Evolutionary conservation across 2,329 filamentous ascomycete genomes (phyloP).

Genomic region (Aureobasidium sp.): DNA sequence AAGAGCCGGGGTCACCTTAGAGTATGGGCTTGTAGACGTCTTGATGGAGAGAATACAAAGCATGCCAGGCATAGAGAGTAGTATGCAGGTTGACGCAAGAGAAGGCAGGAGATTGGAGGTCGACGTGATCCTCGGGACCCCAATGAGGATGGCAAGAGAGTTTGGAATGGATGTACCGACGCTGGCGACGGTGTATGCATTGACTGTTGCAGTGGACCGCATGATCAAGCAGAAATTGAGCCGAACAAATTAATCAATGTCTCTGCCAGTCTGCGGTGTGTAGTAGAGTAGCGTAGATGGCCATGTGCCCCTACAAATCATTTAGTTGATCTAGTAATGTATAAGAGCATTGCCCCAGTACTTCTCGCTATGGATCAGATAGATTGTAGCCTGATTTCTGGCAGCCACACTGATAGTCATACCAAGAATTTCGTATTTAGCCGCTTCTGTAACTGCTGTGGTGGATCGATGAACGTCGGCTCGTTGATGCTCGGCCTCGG

Average conservation of each 20-base stretch:
- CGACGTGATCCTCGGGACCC: slow-evolving; percentile 38
- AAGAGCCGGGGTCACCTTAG: slow-evolving; percentile 29
- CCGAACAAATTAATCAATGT: background rate
- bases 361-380: background rate
- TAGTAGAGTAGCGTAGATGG: no score
- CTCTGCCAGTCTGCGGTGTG: background rate
- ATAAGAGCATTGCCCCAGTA: background rate
- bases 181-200: slow-evolving; percentile 31
- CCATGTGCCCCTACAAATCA: no score
- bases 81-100: slow-evolving; percentile 38
- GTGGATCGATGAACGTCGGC: background rate
- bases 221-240: slow-evolving; percentile 14
- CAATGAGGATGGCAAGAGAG: slow-evolving; percentile 32
- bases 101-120: slow-evolving; percentile 36
- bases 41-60: slow-evolving; percentile 31
- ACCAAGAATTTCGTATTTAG: background rate
- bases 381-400: no score
- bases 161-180: slow-evolving; percentile 31
- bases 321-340: no score
- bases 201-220: slow-evolving; percentile 20
- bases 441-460: background rate
- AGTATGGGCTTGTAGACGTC: slow-evolving; percentile 30
- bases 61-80: slow-evolving; percentile 34
- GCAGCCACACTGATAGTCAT: background rate
- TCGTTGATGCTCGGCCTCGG: background rate